Percentiles rank a stretch among this genome's conserved stretches.
Evolutionary conservation across 129 eudicot species (phyloP).

Genomic region (Logfia minima): DNA sequence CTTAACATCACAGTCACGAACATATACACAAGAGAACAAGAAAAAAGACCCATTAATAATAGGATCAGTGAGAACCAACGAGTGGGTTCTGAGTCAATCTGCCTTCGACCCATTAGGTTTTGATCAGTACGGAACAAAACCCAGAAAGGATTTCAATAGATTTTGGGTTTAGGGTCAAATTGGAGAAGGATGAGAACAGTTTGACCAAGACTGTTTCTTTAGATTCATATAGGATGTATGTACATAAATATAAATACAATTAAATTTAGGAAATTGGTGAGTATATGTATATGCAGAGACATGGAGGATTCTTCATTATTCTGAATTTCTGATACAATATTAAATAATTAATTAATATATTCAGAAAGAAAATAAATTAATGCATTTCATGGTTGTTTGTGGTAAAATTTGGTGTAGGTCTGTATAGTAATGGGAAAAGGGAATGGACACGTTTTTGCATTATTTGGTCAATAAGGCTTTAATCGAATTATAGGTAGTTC

Average conservation of each 20-base stretch:
- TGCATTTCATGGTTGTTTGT: constrained; percentile 20
- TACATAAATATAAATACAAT: neutral
- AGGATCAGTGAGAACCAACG: constrained; percentile 55
- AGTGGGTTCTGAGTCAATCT: constrained; percentile 53
- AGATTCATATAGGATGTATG: neutral
- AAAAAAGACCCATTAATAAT: constrained; percentile 56
- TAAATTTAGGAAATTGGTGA: constrained; percentile 12
- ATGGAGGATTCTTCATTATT: constrained; percentile 21
- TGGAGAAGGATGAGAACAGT: neutral
- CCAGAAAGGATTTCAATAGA: constrained; percentile 33
- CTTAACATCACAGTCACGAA: constrained; percentile 51
- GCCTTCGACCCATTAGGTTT: constrained; percentile 77
- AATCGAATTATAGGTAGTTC: neutral
- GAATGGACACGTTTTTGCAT: neutral
- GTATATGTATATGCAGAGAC: constrained; percentile 21
- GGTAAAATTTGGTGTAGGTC: neutral
- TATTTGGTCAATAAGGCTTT: constrained; percentile 19
- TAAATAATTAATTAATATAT: neutral
- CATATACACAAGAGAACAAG: constrained; percentile 60
- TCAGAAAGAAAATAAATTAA: constrained; percentile 18
- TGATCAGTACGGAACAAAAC: constrained; percentile 38
- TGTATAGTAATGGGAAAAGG: neutral
- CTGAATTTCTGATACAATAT: neutral
- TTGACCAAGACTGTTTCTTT: constrained; percentile 16
- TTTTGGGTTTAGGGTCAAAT: constrained; percentile 17